A percentile compares a stretch with the other conserved stretches of the same genome.
Evolutionary conservation across 2,329 filamentous ascomycete species (phyloP).

Genomic region (Sarocladium kiliense): DNA sequence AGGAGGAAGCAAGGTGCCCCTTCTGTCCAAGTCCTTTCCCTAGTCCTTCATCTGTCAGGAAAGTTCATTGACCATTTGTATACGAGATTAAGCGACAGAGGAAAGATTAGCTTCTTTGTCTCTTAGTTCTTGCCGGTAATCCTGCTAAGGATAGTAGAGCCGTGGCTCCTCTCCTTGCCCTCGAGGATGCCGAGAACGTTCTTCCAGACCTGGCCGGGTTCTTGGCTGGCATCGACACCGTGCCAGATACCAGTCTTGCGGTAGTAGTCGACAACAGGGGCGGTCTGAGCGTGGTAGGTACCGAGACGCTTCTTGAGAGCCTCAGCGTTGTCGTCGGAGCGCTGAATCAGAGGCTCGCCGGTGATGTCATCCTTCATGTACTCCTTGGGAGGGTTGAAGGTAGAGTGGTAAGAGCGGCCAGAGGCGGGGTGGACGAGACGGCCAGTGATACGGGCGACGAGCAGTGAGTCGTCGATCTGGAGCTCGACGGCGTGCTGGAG

Average conservation of each 20-base stretch:
- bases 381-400: conserved; percentile 96
- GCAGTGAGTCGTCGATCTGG: conserved; percentile 89
- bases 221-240: conserved; percentile 90
- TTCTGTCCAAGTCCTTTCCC: background rate
- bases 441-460: conserved; percentile 94
- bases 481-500: conserved; percentile 96
- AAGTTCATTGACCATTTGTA: background rate
- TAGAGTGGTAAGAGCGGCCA: conserved; percentile 94
- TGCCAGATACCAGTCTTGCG: conserved; percentile 97
- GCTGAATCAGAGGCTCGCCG: conserved; percentile 92
- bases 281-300: conserved; percentile 92
- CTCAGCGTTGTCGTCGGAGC: conserved; percentile 94
- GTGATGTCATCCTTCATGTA: conserved; percentile 95
- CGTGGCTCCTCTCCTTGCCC: conserved; percentile 39
- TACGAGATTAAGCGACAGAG: background rate
- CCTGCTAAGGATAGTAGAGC: conserved; percentile 35
- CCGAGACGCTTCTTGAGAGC: conserved; percentile 90
- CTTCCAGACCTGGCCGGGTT: conserved; percentile 94
- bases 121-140: conserved; percentile 23
- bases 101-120: conserved; percentile 10
- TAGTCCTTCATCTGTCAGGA: background rate
- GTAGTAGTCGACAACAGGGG: conserved; percentile 93
- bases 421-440: conserved; percentile 94
- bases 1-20: background rate
- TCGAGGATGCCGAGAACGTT: conserved; percentile 81